A percentile compares a stretch with the other conserved stretches of the same genome.
These are phyloP conservation scores for Micromonas commoda DNA, from an alignment of 139 green algal genomes.

Conservation along the genomic window DNA sequence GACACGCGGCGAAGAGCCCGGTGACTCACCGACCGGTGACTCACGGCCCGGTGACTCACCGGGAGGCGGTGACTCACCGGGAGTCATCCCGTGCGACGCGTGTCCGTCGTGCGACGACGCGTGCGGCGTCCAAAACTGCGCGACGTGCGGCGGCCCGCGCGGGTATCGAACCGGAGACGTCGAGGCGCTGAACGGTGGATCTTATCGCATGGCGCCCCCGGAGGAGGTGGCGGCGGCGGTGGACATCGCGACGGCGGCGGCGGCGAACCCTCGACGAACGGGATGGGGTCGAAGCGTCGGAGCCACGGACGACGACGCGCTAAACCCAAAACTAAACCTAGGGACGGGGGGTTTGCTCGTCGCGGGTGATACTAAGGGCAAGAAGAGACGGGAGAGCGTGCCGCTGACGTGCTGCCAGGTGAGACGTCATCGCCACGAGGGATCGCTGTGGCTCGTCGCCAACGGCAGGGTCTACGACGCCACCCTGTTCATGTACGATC, in stretches of 20 bases:
- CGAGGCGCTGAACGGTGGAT: neutral
- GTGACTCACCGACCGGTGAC: too few relatives aligned
- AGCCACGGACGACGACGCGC: too few relatives aligned
- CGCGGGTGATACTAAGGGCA: too few relatives aligned
- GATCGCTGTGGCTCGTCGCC: neutral
- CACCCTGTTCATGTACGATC: neutral
- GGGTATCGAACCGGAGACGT: neutral
- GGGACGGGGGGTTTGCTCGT: too few relatives aligned
- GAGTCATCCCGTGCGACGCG: neutral
- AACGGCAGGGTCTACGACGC: slow-evolving; percentile 11
- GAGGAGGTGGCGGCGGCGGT: too few relatives aligned
- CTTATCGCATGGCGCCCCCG: too few relatives aligned
- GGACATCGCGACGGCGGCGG: too few relatives aligned
- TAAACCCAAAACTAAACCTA: too few relatives aligned
- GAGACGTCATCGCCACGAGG: neutral
- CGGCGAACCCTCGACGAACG: too few relatives aligned
- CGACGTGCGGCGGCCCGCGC: neutral
- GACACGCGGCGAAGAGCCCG: too few relatives aligned
- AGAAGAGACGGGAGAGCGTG: too few relatives aligned
- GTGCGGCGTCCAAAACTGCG: neutral
- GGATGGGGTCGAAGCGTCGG: too few relatives aligned
- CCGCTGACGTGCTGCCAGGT: neutral
- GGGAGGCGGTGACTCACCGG: neutral
- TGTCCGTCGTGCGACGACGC: neutral
- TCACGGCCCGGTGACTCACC: neutral